Conservation (phyloP, 257 asterid genomes). For the Forsythia suspensa region DNA sequence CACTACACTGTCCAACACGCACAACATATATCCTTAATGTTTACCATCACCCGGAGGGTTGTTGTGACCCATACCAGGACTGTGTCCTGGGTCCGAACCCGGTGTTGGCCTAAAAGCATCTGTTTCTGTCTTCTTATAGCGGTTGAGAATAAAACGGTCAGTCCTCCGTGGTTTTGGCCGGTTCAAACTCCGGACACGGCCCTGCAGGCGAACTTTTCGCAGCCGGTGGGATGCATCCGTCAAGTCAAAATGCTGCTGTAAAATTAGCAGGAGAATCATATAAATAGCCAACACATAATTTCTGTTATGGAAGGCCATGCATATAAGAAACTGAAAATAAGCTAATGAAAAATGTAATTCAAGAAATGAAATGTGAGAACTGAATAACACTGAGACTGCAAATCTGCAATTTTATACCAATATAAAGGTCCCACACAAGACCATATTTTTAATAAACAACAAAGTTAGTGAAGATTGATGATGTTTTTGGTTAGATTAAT, state of each 20-base stretch:
- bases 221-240: slow-evolving; percentile 8
- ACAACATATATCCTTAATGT: too few species aligned
- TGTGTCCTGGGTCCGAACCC: slow-evolving; percentile 2
- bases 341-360: neutral
- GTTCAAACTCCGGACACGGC: neutral
- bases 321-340: neutral
- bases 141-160: neutral
- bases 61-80: slow-evolving; percentile 16
- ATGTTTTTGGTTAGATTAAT: neutral
- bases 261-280: slow-evolving; percentile 16
- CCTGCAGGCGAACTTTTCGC: neutral
- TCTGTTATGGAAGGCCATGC: slow-evolving; percentile 5
- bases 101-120: neutral
- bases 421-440: slow-evolving; percentile 16
- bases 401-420: slow-evolving; percentile 13
- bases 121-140: neutral
- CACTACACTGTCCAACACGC: too few species aligned
- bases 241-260: slow-evolving; percentile 20
- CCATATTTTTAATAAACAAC: neutral
- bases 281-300: neutral
- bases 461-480: slow-evolving; percentile 1
- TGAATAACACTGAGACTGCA: neutral
- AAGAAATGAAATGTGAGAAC: neutral
- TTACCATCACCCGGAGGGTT: neutral
- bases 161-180: neutral